phyloP scores from a whole-genome alignment of 139 green algal genomes.

The Tetraselmis chui region DNA sequence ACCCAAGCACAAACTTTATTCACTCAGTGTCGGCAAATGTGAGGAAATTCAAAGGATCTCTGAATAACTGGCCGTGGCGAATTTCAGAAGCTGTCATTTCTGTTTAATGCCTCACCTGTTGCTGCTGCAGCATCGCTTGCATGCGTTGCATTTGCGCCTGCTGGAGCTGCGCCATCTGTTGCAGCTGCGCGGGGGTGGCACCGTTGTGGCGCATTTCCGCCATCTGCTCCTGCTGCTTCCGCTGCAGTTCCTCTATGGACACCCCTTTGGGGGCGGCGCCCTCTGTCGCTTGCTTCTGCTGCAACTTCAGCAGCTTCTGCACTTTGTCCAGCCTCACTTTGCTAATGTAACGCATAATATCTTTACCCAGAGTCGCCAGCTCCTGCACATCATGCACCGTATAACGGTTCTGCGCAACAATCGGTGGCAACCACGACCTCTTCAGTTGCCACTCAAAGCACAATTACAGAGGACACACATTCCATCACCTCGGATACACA shows the following conservation, averaged over 20 bases:
- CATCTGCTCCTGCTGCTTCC: background rate
- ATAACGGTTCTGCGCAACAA: background rate
- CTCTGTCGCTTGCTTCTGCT: background rate
- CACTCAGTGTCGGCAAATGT: too few relatives aligned
- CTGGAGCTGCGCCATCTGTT: background rate
- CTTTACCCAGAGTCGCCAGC: background rate
- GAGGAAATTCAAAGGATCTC: too few relatives aligned
- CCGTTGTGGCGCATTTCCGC: background rate
- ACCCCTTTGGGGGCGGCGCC: too few relatives aligned
- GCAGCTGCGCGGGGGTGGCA: background rate
- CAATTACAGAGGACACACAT: too few relatives aligned
- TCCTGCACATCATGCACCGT: background rate
- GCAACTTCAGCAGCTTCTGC: background rate
- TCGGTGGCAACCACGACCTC: too few relatives aligned
- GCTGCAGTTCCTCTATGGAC: background rate
- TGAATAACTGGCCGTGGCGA: too few relatives aligned
- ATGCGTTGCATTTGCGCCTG: background rate
- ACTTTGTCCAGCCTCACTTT: background rate
- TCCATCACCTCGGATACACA: too few relatives aligned
- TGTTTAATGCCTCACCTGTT: background rate
- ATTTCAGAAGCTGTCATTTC: too few relatives aligned
- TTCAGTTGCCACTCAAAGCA: too few relatives aligned
- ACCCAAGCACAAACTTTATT: too few relatives aligned
- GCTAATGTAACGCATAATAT: background rate
- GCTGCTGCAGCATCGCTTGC: background rate